A percentile compares a stretch with the other conserved stretches of the same genome.
These are phyloP conservation scores for Hortiboletus campestris DNA, from an alignment of 768 basidiomycete genomes.

Conservation along the genomic window DNA sequence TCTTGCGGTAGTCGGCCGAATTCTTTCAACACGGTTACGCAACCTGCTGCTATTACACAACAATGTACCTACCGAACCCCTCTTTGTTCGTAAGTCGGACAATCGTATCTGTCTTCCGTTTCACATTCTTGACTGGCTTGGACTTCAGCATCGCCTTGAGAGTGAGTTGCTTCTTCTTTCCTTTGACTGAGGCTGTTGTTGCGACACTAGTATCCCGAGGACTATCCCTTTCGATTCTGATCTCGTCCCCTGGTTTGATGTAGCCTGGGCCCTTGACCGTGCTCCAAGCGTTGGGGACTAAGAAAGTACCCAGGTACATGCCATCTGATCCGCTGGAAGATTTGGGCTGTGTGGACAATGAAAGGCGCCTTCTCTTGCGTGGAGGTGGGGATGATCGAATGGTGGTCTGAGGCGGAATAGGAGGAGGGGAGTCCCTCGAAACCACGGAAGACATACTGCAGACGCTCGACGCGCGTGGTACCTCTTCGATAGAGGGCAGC, in stretches of 20 bases:
- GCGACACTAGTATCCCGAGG: slow-evolving; percentile 30
- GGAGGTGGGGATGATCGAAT: slow-evolving; percentile 33
- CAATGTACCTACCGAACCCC: slow-evolving; percentile 56
- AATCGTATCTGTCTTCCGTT: slow-evolving; percentile 59
- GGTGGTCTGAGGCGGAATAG: slow-evolving; percentile 8
- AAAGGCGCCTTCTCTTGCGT: slow-evolving; percentile 54
- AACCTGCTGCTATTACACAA: neutral
- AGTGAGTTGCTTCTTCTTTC: slow-evolving; percentile 61
- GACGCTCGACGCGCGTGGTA: slow-evolving; percentile 41
- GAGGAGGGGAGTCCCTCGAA: slow-evolving; percentile 30
- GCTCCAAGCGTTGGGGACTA: slow-evolving; percentile 76
- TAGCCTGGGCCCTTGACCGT: slow-evolving; percentile 74
- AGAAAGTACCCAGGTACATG: slow-evolving; percentile 62
- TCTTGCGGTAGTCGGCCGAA: slow-evolving; percentile 76
- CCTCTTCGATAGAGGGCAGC: slow-evolving; percentile 30
- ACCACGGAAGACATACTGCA: slow-evolving; percentile 36
- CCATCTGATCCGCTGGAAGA: slow-evolving; percentile 24
- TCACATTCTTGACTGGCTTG: slow-evolving; percentile 43
- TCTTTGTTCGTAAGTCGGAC: slow-evolving; percentile 63
- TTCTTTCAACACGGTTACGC: slow-evolving; percentile 41
- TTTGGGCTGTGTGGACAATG: slow-evolving; percentile 21
- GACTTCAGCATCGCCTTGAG: slow-evolving; percentile 66
- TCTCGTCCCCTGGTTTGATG: slow-evolving; percentile 58
- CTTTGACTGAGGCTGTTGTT: slow-evolving; percentile 30
- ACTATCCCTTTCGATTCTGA: slow-evolving; percentile 57